Percentiles rank a stretch among this genome's conserved stretches.
These are phyloP conservation scores for Pleoardoris graminearum DNA, from an alignment of 2,329 filamentous ascomycete species.

Conservation along the genomic window DNA sequence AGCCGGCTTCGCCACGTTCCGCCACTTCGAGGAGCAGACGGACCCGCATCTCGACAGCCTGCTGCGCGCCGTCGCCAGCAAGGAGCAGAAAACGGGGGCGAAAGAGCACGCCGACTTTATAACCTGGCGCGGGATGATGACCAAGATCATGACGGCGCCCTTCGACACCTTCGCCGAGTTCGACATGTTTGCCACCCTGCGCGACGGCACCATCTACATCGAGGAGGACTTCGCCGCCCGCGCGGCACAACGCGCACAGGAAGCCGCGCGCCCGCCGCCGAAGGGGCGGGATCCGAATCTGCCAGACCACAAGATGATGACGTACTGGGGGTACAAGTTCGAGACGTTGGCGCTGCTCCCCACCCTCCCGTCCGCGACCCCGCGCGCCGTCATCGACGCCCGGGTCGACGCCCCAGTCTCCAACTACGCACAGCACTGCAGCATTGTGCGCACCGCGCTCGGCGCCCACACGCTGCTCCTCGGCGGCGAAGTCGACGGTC, in stretches of 20 bases:
- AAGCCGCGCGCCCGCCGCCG: conserved; percentile 28
- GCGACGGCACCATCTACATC: conserved; percentile 80
- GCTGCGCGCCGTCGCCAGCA: conserved; percentile 71
- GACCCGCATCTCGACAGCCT: conserved; percentile 89
- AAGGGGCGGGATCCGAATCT: conserved; percentile 53
- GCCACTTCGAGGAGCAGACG: conserved; percentile 77
- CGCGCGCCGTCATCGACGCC: conserved; percentile 76
- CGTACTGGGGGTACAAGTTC: conserved; percentile 98
- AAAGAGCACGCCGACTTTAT: conserved; percentile 77
- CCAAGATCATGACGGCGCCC: conserved; percentile 86
- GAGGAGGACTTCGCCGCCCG: conserved; percentile 86
- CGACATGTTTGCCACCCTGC: conserved; percentile 92
- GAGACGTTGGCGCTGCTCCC: conserved; percentile 82
- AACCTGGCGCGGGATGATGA: conserved; percentile 98
- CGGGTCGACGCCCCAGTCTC: conserved; percentile 74
- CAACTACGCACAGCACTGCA: conserved; percentile 95
- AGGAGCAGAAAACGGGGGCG: conserved; percentile 70
- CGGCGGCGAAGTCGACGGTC: conserved; percentile 91
- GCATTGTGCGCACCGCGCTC: conserved; percentile 85
- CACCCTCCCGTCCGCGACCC: conserved; percentile 75
- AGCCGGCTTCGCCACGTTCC: conserved; percentile 78
- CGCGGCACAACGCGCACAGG: conserved; percentile 60
- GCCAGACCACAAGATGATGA: conserved; percentile 78
- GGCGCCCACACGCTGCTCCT: conserved; percentile 75
- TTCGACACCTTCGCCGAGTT: conserved; percentile 83